A percentile compares a stretch with the other conserved stretches of the same genome.
Evolutionary conservation across 2,329 filamentous ascomycete species (phyloP).

Genomic region (Acrodontium crateriforme): DNA sequence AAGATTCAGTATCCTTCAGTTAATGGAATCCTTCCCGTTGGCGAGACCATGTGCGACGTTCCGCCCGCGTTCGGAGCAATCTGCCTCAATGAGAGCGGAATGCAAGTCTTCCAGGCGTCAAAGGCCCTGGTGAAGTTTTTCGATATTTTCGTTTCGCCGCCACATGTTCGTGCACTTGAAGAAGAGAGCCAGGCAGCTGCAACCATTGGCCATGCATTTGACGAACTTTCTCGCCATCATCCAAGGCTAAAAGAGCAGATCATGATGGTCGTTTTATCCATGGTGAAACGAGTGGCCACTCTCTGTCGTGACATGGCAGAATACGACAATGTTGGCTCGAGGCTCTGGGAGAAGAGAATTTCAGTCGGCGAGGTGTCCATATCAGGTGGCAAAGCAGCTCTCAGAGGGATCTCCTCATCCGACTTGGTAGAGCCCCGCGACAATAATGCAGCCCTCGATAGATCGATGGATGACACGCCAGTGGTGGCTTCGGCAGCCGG

Average conservation of each 20-base stretch:
- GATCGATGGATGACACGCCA: slow-evolving; percentile 23
- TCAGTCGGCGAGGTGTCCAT: too few species aligned
- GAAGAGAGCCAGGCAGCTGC: slow-evolving; percentile 55
- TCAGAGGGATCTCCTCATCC: too few species aligned
- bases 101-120: slow-evolving; percentile 75
- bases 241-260: slow-evolving; percentile 69
- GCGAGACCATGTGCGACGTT: slow-evolving; percentile 76
- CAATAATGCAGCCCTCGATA: slow-evolving; percentile 28
- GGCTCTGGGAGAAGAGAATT: slow-evolving; percentile 42
- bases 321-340: slow-evolving; percentile 60
- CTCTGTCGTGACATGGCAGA: slow-evolving; percentile 59
- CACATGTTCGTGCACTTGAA: slow-evolving; percentile 75
- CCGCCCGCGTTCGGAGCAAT: slow-evolving; percentile 86
- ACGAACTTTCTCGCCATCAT: slow-evolving; percentile 89
- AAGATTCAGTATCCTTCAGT: slow-evolving; percentile 13
- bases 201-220: slow-evolving; percentile 70
- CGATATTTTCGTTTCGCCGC: slow-evolving; percentile 88
- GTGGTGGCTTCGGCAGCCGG: too few species aligned
- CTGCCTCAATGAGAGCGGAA: slow-evolving; percentile 74
- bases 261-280: slow-evolving; percentile 71
- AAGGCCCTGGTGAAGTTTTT: slow-evolving; percentile 75
- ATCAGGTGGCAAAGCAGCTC: too few species aligned
- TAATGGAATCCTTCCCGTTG: slow-evolving; percentile 64
- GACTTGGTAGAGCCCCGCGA: too few species aligned
- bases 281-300: slow-evolving; percentile 69